Percentiles rank a stretch among this genome's conserved stretches.
These are phyloP conservation scores for Aspergillus udagawae DNA, from an alignment of 2,329 filamentous ascomycete species.

Conservation along the genomic window DNA sequence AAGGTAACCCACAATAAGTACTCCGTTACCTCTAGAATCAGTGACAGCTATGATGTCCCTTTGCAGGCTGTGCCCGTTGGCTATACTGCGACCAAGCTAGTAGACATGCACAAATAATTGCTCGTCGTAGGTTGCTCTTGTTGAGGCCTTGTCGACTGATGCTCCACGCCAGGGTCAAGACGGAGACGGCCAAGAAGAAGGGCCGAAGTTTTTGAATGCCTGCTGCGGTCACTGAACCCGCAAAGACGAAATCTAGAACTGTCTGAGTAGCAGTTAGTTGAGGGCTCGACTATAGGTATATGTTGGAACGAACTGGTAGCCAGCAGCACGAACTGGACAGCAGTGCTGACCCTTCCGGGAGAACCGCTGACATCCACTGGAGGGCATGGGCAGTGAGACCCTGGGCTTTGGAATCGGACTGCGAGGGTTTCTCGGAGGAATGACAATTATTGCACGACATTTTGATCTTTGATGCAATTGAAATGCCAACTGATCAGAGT, in stretches of 20 bases:
- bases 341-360: slow-evolving; percentile 15
- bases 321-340: slow-evolving; percentile 13
- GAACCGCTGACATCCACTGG: neutral
- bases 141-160: slow-evolving; percentile 11
- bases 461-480: neutral
- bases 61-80: neutral
- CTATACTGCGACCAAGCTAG: slow-evolving; percentile 12
- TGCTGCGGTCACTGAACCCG: slow-evolving; percentile 13
- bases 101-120: slow-evolving; percentile 12
- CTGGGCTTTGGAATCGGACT: neutral
- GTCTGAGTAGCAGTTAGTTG: slow-evolving; percentile 3
- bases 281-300: too few species aligned
- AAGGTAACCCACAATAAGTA: too few species aligned
- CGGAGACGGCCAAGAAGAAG: slow-evolving; percentile 11
- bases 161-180: slow-evolving; percentile 9
- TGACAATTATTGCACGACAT: neutral
- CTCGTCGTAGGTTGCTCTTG: slow-evolving; percentile 10
- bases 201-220: slow-evolving; percentile 10
- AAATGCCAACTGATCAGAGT: neutral
- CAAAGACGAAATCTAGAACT: slow-evolving; percentile 14
- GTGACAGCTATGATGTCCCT: slow-evolving; percentile 13
- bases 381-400: neutral
- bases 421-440: neutral
- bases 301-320: slow-evolving; percentile 7
- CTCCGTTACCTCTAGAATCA: neutral